Evolutionary conservation across 1,284 basidiomycete genomes (phyloP).

Genomic region (Marasmius tenuissimus): DNA sequence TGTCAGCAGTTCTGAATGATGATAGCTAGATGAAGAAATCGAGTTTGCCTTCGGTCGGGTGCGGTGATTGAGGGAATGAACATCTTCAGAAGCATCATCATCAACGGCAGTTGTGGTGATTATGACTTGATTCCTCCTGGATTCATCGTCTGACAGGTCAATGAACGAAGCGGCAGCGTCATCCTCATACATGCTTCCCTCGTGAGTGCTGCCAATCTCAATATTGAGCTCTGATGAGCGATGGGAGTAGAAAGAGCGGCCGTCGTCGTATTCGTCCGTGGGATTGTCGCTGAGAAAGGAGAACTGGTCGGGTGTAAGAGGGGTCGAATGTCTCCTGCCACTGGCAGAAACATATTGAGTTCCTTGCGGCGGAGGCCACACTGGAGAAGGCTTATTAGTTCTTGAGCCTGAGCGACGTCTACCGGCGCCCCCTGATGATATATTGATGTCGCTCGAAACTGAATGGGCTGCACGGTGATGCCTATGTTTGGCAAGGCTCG

Average conservation of each 20-base stretch:
- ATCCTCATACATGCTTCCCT: slow-evolving; percentile 2
- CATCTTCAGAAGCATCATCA: slow-evolving; percentile 4
- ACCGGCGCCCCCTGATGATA: not conserved
- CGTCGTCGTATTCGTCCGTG: slow-evolving; percentile 5
- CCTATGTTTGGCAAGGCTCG: slow-evolving; percentile 1
- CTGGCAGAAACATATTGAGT: slow-evolving; percentile 30
- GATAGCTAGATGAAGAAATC: not conserved
- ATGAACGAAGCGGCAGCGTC: slow-evolving; percentile 56
- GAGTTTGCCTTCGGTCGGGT: not conserved
- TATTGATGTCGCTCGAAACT: slow-evolving; percentile 31
- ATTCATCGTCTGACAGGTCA: slow-evolving; percentile 65
- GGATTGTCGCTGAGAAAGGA: slow-evolving; percentile 27
- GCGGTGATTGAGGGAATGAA: not conserved
- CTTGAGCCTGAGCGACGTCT: not conserved
- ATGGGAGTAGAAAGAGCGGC: not conserved
- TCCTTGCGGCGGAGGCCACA: slow-evolving; percentile 34
- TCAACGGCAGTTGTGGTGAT: slow-evolving; percentile 3
- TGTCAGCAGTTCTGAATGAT: not conserved
- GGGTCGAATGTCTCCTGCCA: slow-evolving; percentile 48
- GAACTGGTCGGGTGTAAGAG: slow-evolving; percentile 24
- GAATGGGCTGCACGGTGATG: slow-evolving; percentile 42
- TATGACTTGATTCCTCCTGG: not conserved
- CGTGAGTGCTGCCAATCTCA: slow-evolving; percentile 12
- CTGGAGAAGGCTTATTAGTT: not conserved
- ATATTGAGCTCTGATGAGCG: slow-evolving; percentile 7